phyloP scores from a whole-genome alignment of 331 rosid species.

The Rosa hybrid region DNA sequence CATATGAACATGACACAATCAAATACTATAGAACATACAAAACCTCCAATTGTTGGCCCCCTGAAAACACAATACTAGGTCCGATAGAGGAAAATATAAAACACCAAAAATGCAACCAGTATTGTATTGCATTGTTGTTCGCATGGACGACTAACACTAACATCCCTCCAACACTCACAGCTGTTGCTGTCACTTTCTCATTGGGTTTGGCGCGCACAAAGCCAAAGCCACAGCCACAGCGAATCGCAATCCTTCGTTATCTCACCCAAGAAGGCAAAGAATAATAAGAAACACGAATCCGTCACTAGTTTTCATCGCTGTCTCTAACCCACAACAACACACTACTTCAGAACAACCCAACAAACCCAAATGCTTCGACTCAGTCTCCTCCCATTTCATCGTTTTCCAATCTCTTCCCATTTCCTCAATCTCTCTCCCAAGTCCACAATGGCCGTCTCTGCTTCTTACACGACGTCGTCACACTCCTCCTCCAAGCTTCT shows the following conservation, averaged over 20 bases:
- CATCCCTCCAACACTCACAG: background rate
- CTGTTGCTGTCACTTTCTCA: background rate
- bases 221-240: background rate
- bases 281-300: background rate
- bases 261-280: background rate
- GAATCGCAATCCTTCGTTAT: background rate
- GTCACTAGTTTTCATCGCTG: background rate
- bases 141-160: too few relatives aligned
- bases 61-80: too few relatives aligned
- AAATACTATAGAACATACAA: too few relatives aligned
- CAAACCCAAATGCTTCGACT: conserved; percentile 19
- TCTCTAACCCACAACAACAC: background rate
- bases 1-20: too few relatives aligned
- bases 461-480: conserved; percentile 48
- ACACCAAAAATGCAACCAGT: too few relatives aligned
- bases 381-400: conserved; percentile 29
- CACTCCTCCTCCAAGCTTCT: conserved; percentile 48
- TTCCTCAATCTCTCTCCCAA: conserved; percentile 11
- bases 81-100: too few relatives aligned
- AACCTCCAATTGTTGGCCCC: too few relatives aligned
- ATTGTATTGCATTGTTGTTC: too few relatives aligned
- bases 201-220: conserved; percentile 11
- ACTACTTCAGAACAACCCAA: background rate
- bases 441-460: conserved; percentile 25
- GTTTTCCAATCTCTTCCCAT: background rate